Conservation (phyloP, 2,329 filamentous ascomycete species). For the Teratosphaeriaceae sp. region DNA sequence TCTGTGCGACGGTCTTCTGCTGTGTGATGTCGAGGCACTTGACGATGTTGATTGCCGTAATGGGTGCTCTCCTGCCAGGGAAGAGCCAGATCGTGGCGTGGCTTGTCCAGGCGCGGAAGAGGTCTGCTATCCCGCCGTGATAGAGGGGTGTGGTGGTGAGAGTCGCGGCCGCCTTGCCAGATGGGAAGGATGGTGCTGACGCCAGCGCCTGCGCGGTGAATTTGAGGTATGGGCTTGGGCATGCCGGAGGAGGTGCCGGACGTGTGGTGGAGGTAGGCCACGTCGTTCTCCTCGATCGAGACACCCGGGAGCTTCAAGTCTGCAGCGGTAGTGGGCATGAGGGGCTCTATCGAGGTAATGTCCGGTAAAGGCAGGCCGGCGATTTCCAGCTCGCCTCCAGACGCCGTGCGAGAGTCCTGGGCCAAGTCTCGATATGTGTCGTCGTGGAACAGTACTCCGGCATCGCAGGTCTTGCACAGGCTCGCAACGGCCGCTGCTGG, state of each 20-base stretch:
- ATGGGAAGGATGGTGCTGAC: slow-evolving; percentile 46
- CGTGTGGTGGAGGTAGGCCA: slow-evolving; percentile 56
- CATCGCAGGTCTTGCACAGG: slow-evolving; percentile 44
- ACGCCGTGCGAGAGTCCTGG: slow-evolving; percentile 12
- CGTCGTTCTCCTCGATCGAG: slow-evolving; percentile 29
- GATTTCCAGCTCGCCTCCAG: slow-evolving; percentile 9
- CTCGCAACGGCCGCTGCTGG: slow-evolving; percentile 44
- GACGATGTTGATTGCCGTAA: slow-evolving; percentile 50
- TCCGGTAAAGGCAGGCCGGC: slow-evolving; percentile 12
- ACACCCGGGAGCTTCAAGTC: not conserved
- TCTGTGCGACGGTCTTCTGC: slow-evolving; percentile 9
- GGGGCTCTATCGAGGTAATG: not conserved
- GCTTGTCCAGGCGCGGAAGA: slow-evolving; percentile 56
- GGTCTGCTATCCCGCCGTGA: slow-evolving; percentile 58
- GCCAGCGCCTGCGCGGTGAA: slow-evolving; percentile 49
- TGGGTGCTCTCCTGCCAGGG: slow-evolving; percentile 48
- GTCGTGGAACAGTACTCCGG: slow-evolving; percentile 42
- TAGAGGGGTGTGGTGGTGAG: slow-evolving; percentile 62
- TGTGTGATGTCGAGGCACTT: slow-evolving; percentile 39
- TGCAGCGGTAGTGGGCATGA: slow-evolving; percentile 1
- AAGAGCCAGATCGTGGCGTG: slow-evolving; percentile 57
- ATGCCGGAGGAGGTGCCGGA: slow-evolving; percentile 59
- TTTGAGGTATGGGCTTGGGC: slow-evolving; percentile 57
- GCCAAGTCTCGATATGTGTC: slow-evolving; percentile 31
- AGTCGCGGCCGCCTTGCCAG: slow-evolving; percentile 38